Evolutionary conservation across 1,284 basidiomycete genomes (phyloP), one percentile per base, ranked within the genome.

Genomic region (Tetrapyrgos nigripes): DNA sequence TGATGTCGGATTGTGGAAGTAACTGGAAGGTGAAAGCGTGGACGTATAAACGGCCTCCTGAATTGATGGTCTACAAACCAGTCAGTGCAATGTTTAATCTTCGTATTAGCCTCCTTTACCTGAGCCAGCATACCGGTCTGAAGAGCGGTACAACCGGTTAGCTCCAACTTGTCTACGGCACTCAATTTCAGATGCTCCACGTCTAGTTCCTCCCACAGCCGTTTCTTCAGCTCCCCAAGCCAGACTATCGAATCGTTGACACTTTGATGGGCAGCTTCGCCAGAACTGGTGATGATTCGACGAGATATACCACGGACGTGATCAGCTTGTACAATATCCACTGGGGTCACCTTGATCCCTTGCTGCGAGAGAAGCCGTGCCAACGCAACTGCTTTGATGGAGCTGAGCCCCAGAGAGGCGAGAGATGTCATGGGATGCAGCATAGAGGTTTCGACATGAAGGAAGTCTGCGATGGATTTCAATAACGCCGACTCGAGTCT

Each of bases 101-200:
- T 11, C 3, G 19, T 23, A 17, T 45, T 9, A 21, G 58, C 13
- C 31, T 27, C 8, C 62, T 68, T 31, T 62, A 81, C 81, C 71
- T 83, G 82, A 4, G 82, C 80, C 40, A 83, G 65, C 81, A 83
- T 82, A 5, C 81, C 81, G 17, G 78, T 72, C 66, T 83, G 81
- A 14, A 83, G 69, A 11, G 71, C 71, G 3, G 80, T 83, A 11
- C 77, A 76, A 17, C 80, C 78, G 58, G 70, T 77, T 23, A 80
- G 54, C 13, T 65, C 59, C 13, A 79, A 70, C 26, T 69, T 55
- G 54, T 83, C 81, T 8, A 66, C 65, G 11, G 60, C 52, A 8
- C 65, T 57, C 3, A 79, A 63, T 57, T 68, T 70, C 23, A 76
- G 6, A 21, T 64, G 43, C 1, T 64, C 64, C 4, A 53, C 3